A percentile compares a stretch with the other conserved stretches of the same genome.
These are phyloP conservation scores for Gossypium sturtianum DNA, from an alignment of 345 rosid genomes.

Conservation along the genomic window DNA sequence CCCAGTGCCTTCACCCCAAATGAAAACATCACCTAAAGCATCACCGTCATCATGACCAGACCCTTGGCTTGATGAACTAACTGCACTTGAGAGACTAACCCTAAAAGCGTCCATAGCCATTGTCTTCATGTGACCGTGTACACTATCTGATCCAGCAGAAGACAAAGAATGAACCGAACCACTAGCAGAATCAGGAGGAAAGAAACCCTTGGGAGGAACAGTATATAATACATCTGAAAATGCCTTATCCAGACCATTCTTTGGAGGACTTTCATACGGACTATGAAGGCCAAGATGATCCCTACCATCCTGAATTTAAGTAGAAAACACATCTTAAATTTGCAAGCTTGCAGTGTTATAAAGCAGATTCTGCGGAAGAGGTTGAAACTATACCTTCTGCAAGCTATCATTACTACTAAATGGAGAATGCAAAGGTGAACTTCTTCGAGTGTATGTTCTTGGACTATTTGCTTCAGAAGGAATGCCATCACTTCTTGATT, in stretches of 20 bases:
- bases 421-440: slow-evolving; percentile 83
- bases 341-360: slow-evolving; percentile 9
- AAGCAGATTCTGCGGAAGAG: background rate
- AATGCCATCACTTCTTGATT: slow-evolving; percentile 71
- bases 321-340: slow-evolving; percentile 13
- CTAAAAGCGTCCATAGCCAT: slow-evolving; percentile 78
- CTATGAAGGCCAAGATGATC: slow-evolving; percentile 73
- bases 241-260: slow-evolving; percentile 76
- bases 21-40: slow-evolving; percentile 71
- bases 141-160: slow-evolving; percentile 90
- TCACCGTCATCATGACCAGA: slow-evolving; percentile 85
- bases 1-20: slow-evolving; percentile 73
- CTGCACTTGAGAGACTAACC: slow-evolving; percentile 95
- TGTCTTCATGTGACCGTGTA: slow-evolving; percentile 78
- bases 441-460: slow-evolving; percentile 77
- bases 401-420: slow-evolving; percentile 84
- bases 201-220: slow-evolving; percentile 80
- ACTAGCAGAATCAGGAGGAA: slow-evolving; percentile 77
- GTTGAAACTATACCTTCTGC: slow-evolving; percentile 57
- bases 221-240: slow-evolving; percentile 79
- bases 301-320: slow-evolving; percentile 57
- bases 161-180: slow-evolving; percentile 87
- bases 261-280: slow-evolving; percentile 98
- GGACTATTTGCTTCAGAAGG: slow-evolving; percentile 85
- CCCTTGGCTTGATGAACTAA: slow-evolving; percentile 80